Conservation (phyloP, 805 yeast genomes). For the Yamadazyma endophytica region DNA sequence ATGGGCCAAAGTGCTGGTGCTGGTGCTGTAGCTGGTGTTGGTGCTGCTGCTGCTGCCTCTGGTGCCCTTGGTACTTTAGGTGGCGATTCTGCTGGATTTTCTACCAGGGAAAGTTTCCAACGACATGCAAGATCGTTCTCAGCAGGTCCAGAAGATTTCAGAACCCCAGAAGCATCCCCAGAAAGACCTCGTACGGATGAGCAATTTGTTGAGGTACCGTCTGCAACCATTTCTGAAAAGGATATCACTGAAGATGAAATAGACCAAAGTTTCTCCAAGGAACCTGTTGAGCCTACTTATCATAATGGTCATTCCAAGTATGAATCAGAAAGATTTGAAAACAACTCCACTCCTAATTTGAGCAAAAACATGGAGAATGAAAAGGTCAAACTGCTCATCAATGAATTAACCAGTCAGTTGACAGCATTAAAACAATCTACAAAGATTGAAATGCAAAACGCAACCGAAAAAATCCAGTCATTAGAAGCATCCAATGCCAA, state of each 20-base stretch:
- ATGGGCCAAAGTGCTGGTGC: constrained; percentile 12
- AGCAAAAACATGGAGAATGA: constrained; percentile 16
- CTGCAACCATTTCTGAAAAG: constrained; percentile 18
- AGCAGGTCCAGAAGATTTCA: constrained; percentile 30
- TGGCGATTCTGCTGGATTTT: neutral
- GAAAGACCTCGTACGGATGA: constrained; percentile 13
- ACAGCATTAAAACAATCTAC: constrained; percentile 26
- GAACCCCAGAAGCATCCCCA: constrained; percentile 27
- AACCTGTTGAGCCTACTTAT: neutral
- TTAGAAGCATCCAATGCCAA: constrained; percentile 35
- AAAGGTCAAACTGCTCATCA: constrained; percentile 26
- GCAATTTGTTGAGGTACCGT: constrained; percentile 29
- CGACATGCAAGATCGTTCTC: constrained; percentile 35
- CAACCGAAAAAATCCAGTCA: constrained; percentile 48
- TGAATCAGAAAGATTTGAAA: constrained; percentile 7
- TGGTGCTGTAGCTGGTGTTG: constrained; percentile 14
- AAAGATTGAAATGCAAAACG: constrained; percentile 50
- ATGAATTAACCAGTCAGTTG: constrained; percentile 30
- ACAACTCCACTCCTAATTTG: constrained; percentile 10
- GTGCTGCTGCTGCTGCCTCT: constrained; percentile 7
- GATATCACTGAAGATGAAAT: constrained; percentile 12
- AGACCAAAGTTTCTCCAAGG: constrained; percentile 1
- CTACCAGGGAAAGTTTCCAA: constrained; percentile 8
- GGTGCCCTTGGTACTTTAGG: constrained; percentile 3
- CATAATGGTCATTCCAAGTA: constrained; percentile 4